Evolutionary conservation across 768 basidiomycete species (phyloP).

Genomic region (Crepidotus variabilis): DNA sequence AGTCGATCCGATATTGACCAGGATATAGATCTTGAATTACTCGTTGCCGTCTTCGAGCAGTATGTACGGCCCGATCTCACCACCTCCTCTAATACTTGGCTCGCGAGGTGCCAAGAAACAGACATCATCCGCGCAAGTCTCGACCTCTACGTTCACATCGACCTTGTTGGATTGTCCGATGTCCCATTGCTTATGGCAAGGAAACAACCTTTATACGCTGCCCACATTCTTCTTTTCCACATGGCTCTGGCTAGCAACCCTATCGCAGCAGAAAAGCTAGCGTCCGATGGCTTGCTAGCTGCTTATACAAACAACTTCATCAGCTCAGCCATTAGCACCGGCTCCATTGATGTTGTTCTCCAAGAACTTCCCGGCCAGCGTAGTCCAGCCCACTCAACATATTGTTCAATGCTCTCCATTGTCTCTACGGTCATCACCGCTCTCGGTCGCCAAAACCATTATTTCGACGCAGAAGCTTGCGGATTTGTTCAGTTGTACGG

Average conservation of each 20-base stretch:
- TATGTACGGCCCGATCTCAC: conserved; percentile 68
- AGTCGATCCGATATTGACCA: conserved; percentile 56
- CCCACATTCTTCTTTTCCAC: conserved; percentile 82
- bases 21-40: conserved; percentile 77
- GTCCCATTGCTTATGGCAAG: conserved; percentile 56
- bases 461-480: conserved; percentile 80
- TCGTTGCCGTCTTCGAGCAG: conserved; percentile 82
- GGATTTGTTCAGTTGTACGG: conserved; percentile 85
- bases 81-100: conserved; percentile 70
- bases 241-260: conserved; percentile 77
- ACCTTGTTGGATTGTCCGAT: conserved; percentile 69
- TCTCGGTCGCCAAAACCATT: conserved; percentile 64
- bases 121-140: conserved; percentile 75
- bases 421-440: conserved; percentile 68
- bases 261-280: conserved; percentile 79
- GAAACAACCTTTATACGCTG: conserved; percentile 67
- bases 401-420: conserved; percentile 82
- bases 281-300: conserved; percentile 74
- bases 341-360: conserved; percentile 61
- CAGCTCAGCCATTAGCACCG: conserved; percentile 70
- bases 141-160: conserved; percentile 64
- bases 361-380: conserved; percentile 72
- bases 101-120: conserved; percentile 75
- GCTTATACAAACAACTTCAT: conserved; percentile 85
- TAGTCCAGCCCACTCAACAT: conserved; percentile 75